Evolutionary conservation across 306 rosid species (phyloP), one percentile per base, ranked within the genome.

Genomic region (Rosa multiflora): DNA sequence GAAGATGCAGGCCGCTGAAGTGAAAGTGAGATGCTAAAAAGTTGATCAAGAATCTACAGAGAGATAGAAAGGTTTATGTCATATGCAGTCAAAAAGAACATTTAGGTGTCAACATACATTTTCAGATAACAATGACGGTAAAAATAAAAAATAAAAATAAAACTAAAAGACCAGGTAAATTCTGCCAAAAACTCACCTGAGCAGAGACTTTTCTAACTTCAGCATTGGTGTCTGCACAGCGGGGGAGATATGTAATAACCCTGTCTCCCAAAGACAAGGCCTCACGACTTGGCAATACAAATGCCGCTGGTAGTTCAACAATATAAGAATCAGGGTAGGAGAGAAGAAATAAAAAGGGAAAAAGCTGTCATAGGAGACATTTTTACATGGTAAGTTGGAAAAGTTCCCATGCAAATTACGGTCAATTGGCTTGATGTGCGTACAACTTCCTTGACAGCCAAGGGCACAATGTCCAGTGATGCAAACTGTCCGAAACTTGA

Each of bases 201-300:
- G 97, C 99, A 17, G 99, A 94, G 81, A 85, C 32, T 88, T 92
- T 94, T 85, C 99, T 84, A 85, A 94, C 99, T 85, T 94, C 99
- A 73, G 97, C 89, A 84, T 89, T 84, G 68, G 89, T 84, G 88
- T 94, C 99, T 8, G 94, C 97, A 89, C 97, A 94, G 67, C 99
- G 97, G 62, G 97, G 99, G 85, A 94, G 97, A 86, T 94, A 94
- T 87, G 84, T 84, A 76, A 90, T 85, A 40, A 91, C 84, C 88
- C 99, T 87, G 78, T 92, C 99, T 80, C 99, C 99, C 80, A 94
- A 81, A 58, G 90, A 92, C 88, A 94, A 89, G 71, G 99, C 92
- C 81, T 87, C 99, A 40, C 99, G 97, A 79, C 90, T 92, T 82
- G 99, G 99, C 88, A 94, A 85, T 56, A 91, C 87, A 85, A 86